Evolutionary conservation across 1,139 yeast species (phyloP), one percentile per base, ranked within the genome.

Genomic region (Taphrina sp.): DNA sequence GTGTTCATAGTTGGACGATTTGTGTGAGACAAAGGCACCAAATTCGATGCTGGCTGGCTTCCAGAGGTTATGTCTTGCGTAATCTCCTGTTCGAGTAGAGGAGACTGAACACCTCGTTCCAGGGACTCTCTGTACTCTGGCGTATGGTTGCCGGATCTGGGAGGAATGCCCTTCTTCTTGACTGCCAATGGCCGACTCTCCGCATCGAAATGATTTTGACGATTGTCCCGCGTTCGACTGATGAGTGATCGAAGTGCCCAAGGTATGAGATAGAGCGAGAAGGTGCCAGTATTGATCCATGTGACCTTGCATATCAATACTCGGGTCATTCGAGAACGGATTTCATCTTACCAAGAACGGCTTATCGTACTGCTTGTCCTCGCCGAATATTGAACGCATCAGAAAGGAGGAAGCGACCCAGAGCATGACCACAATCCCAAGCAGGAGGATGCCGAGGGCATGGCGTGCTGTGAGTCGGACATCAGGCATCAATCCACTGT

Each of bases 271-370:
- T 90, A 92, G 55, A 92, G 74, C 10, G 81, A 74, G 67, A 92
- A 92, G 22, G 94, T 80, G 4, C 90, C 83, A 0, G 97, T 90
- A 70, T 90, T 92, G 61, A 90, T 69, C 72, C 90, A 92, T 1
- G 98, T 92, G 63, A 92, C 85, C 63, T 90, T 79, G 66, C 87
- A 90, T 14, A 97, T 69, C 92, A 92, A 52, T 89, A 73, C 59
- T 78, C 79, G 28, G 17, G 5, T 51, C 16, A 45, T 3, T 20
- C 23, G 7, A 23, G 47, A 56, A 26, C 45, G 42, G 19, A 52
- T 52, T 58, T n/a, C 14, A 19, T 29, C 41, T 17, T 63, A 92
- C 85, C 62, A 90, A 79, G 66, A 88, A 90, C n/a, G 98, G 98
- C 69, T 92, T 92, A 51, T 89, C 72, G 68, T 89, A 92, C 28